A percentile compares a stretch with the other conserved stretches of the same genome.
Conservation (phyloP, 352 stramenopile species). For the Plasmopara halstedii region DNA sequence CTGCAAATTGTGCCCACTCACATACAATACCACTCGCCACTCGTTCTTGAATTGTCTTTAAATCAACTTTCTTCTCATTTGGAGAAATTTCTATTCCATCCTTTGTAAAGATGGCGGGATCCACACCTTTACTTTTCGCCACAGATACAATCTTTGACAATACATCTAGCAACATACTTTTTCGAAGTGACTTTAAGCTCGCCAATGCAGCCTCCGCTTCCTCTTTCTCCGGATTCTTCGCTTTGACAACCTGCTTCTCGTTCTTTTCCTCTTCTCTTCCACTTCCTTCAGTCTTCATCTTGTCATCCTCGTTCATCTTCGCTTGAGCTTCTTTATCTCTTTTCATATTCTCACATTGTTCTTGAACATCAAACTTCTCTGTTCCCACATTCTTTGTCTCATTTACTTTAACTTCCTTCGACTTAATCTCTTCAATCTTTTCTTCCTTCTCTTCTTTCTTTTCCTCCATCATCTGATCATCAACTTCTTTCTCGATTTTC, state of each 20-base stretch:
- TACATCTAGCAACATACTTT: conserved; percentile 70
- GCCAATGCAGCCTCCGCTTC: conserved; percentile 35
- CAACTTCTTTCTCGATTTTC: conserved; percentile 1
- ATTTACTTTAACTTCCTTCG: not conserved
- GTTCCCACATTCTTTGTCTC: not conserved
- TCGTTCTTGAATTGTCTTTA: conserved; percentile 38
- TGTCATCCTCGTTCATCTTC: not conserved
- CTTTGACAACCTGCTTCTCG: conserved; percentile 1
- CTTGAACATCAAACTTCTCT: not conserved
- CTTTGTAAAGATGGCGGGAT: conserved; percentile 46
- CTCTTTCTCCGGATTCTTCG: conserved; percentile 13
- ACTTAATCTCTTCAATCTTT: conserved; percentile 2
- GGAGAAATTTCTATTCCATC: not conserved
- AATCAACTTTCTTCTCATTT: conserved; percentile 26
- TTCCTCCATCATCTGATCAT: not conserved
- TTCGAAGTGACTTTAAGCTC: conserved; percentile 42
- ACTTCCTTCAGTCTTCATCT: conserved; percentile 2
- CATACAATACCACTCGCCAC: conserved; percentile 32
- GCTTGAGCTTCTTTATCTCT: conserved; percentile 3
- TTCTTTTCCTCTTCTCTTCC: conserved; percentile 1
- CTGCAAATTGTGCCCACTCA: conserved; percentile 63
- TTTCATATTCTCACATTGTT: conserved; percentile 1
- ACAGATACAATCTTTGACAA: conserved; percentile 77
- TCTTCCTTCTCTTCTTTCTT: conserved; percentile 3
- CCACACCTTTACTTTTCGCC: conserved; percentile 61